Percentiles rank a stretch among this genome's conserved stretches.
Conservation (phyloP, 768 basidiomycete genomes). For the Dentipellis fragilis region DNA sequence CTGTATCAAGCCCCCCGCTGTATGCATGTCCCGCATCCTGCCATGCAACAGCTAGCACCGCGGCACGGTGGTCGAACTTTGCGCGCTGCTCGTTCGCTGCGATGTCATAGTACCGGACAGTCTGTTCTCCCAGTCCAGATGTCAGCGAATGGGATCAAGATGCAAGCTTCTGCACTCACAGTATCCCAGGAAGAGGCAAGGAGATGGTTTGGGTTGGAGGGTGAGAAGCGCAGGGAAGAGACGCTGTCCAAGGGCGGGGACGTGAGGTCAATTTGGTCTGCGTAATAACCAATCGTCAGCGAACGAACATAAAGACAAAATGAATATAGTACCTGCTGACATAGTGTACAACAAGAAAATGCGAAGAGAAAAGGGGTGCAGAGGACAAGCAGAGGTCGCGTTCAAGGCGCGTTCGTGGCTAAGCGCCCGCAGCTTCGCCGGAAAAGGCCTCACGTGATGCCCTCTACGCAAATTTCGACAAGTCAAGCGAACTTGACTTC, state of each 20-base stretch:
- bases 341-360: background rate
- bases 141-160: slow-evolving; percentile 20
- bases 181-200: slow-evolving; percentile 91
- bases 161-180: slow-evolving; percentile 25
- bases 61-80: slow-evolving; percentile 85
- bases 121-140: slow-evolving; percentile 28
- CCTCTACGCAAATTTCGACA: background rate
- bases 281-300: background rate
- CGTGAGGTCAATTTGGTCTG: slow-evolving; percentile 31
- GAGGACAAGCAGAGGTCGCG: background rate
- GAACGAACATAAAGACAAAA: too few species aligned
- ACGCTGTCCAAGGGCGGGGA: slow-evolving; percentile 83
- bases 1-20: slow-evolving; percentile 81
- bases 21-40: slow-evolving; percentile 57
- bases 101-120: slow-evolving; percentile 48
- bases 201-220: slow-evolving; percentile 66
- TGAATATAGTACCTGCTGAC: background rate
- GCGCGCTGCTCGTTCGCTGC: slow-evolving; percentile 52
- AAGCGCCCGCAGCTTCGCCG: background rate
- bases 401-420: background rate
- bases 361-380: background rate
- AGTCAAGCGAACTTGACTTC: background rate
- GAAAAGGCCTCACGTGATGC: background rate
- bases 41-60: slow-evolving; percentile 79
- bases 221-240: slow-evolving; percentile 73